Evolutionary conservation across 2,329 filamentous ascomycete genomes (phyloP), one percentile per base, ranked within the genome.

Genomic region (Pseudomassariella vexata): DNA sequence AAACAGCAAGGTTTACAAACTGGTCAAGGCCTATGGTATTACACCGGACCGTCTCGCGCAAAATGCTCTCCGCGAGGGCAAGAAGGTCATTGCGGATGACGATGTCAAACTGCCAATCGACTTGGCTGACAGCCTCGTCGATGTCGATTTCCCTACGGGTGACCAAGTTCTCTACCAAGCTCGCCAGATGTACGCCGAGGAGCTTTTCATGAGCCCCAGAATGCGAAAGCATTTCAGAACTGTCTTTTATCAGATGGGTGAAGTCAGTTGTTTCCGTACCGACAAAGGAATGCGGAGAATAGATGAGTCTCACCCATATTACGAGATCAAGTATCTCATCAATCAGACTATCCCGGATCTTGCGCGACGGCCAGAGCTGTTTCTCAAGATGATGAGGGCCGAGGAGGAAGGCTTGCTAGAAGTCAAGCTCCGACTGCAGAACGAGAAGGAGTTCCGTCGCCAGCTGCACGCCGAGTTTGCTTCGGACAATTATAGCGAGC

Each of bases 271-370:
- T 56, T 78, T 77, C 40, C 80, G 92, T 34, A 98, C 92, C 1
- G 89, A 96, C 38, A 98, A 96, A 60, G 92, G 92, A 18, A 66
- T 95, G 32, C 84, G 85, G 36, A 85, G 86, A 51, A 96, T 98
- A 46, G 89, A 95, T 47, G 90, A 96, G 40, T 80, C 92, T 16
- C 89, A 96, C 50, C 87, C 88, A 0, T 96, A 94, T 59, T 96
- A 96, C 55, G 92, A 96, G 58, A 86, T 98, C 66, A 95, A 98
- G 59, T 98, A 98, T 48, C 70, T 98, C 14, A 79, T 87, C 42
- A 88, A 92, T 48, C 89, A 95, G 58, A 85, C 85, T 6, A 83
- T 95, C 39, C 67, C 69, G 24, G 84, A 92, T 44, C 75, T 96
- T 37, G 83, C 87, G 3, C 77, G 79, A 32, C 80, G 85, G 32